Evolutionary conservation across 2,329 filamentous ascomycete genomes (phyloP).

Genomic region (Waltergamsia citrina): DNA sequence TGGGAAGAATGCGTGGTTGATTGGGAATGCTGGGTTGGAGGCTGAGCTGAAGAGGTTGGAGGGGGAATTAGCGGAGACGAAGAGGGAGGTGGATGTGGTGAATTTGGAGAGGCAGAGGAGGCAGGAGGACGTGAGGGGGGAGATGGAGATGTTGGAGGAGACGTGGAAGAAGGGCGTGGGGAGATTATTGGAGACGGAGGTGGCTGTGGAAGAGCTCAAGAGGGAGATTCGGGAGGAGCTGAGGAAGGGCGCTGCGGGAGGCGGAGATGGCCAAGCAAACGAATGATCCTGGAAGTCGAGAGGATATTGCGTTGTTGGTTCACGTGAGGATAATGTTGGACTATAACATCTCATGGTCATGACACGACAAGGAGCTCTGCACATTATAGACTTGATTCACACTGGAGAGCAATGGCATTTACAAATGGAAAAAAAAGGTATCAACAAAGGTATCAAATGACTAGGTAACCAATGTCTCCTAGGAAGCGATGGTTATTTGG

Average conservation of each 20-base stretch:
- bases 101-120: constrained; percentile 59
- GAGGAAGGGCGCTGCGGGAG: constrained; percentile 16
- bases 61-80: constrained; percentile 59
- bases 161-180: constrained; percentile 74
- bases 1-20: constrained; percentile 87
- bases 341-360: too few species aligned
- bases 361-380: too few species aligned
- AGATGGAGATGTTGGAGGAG: constrained; percentile 65
- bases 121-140: constrained; percentile 63
- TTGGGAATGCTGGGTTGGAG: constrained; percentile 75
- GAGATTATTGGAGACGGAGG: constrained; percentile 74
- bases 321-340: too few species aligned
- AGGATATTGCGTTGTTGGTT: too few species aligned
- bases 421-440: too few species aligned
- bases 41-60: constrained; percentile 56
- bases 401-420: too few species aligned
- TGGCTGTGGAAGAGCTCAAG: constrained; percentile 67
- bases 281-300: too few species aligned
- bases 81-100: constrained; percentile 61
- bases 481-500: not conserved
- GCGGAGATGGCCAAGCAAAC: too few species aligned
- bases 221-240: constrained; percentile 57
- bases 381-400: too few species aligned
- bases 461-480: constrained; percentile 1
- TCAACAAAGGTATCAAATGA: constrained; percentile 1